Evolutionary conservation across 768 basidiomycete genomes (phyloP).

Genomic region (Mycena indigotica): DNA sequence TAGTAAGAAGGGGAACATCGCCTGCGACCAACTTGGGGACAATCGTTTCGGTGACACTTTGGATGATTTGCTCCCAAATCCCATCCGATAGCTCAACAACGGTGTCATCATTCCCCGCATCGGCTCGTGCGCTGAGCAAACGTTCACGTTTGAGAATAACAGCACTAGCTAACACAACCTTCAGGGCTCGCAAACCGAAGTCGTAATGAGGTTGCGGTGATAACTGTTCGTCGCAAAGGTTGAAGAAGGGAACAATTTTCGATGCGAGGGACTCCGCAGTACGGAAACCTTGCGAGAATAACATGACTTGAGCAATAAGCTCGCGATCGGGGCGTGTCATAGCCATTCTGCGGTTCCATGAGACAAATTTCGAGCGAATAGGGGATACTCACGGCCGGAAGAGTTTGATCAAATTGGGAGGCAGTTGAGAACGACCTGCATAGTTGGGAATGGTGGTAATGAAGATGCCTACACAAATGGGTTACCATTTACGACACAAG

Average conservation of each 20-base stretch:
- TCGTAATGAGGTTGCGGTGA: constrained; percentile 99
- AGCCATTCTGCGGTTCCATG: constrained; percentile 70
- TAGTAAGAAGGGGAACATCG: constrained; percentile 92
- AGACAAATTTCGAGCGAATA: neutral
- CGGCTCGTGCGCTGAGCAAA: constrained; percentile 51
- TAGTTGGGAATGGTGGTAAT: constrained; percentile 99
- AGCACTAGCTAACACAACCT: constrained; percentile 93
- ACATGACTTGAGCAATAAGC: constrained; percentile 98
- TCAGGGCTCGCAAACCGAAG: constrained; percentile 96
- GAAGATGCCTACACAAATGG: constrained; percentile 90
- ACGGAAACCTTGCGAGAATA: constrained; percentile 99
- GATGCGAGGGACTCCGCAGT: constrained; percentile 95
- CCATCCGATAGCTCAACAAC: constrained; percentile 64
- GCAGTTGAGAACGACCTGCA: constrained; percentile 91
- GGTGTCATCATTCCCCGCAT: constrained; percentile 43
- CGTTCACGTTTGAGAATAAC: constrained; percentile 97
- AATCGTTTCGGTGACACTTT: constrained; percentile 97
- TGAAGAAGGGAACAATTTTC: constrained; percentile 99
- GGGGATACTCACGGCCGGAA: constrained; percentile 79
- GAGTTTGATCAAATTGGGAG: constrained; percentile 86
- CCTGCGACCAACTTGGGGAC: constrained; percentile 97
- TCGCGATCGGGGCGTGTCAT: constrained; percentile 99
- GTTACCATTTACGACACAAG: neutral
- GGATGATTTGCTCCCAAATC: constrained; percentile 91
- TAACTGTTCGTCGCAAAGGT: constrained; percentile 95